Evolutionary conservation across 2,329 filamentous ascomycete species (phyloP), one percentile per base, ranked within the genome.

Genomic region (Fusarium marasasianum): DNA sequence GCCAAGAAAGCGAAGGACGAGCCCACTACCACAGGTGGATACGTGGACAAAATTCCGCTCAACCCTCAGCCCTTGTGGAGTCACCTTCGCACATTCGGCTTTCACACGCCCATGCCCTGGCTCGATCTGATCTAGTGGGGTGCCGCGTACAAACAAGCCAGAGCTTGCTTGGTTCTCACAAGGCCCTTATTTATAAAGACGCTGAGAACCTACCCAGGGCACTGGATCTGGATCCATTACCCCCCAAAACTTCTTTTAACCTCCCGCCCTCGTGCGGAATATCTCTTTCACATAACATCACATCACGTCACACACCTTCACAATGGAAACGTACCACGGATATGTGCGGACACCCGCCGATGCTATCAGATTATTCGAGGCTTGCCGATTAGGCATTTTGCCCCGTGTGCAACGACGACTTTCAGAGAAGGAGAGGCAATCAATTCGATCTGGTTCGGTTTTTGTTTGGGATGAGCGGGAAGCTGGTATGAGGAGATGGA

Each of bases 381-480:
- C 96, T 69, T 99, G 96, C 83, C 90, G 96, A 74, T 87, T 98
- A 51, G 96, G 96, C 62, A 87, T 97, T 55, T 86, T 98, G 54
- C 96, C 96, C 37, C 91, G 96, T 75, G 96, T 99, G 11, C 96
- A 98, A 85, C 90, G 96, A 76, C 90, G 96, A 78, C 85, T 98
- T 68, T 98, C 96, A 6, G 96, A 99, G 83, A 98, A 98, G 85
- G 96, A 99, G 85, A 91, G 96, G 71, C 95, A 98, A 81, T 94
- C 94, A 8, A 99, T 99, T 82, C 92, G 94, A 80, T 98, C 96
- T 2, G 96, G 96, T 48, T 99, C 96, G 1, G 96, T 99, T 8
- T 99, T 98, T 79, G 96, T 99, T n/a, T 99, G 96, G 96, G 96
- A 99, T 82, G 96, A 99, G 86, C 89, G 96, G 77, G 96, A 99